phyloP scores from a whole-genome alignment of 306 rosid species.

The Chamaecrista fasciculata region DNA sequence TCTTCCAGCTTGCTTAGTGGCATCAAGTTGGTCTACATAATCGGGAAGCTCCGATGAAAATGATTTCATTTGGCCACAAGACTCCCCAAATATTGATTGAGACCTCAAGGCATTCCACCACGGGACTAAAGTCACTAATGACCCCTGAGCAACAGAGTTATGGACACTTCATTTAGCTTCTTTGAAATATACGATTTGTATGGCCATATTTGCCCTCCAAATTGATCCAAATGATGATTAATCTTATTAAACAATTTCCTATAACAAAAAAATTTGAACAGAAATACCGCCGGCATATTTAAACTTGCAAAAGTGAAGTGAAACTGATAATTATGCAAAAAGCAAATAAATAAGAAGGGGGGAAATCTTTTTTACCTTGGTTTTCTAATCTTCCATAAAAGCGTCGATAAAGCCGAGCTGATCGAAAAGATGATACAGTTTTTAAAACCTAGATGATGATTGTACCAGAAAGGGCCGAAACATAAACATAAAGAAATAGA shows the following conservation, averaged over 20 bases:
- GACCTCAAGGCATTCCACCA: constrained; percentile 75
- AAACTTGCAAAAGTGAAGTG: background rate
- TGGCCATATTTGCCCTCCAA: constrained; percentile 51
- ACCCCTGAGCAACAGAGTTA: constrained; percentile 51
- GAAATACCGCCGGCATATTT: background rate
- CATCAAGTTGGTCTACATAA: constrained; percentile 50
- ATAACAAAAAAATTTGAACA: constrained; percentile 16
- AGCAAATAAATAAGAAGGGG: background rate
- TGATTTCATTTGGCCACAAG: constrained; percentile 62
- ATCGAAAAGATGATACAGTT: constrained; percentile 23
- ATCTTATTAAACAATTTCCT: constrained; percentile 29
- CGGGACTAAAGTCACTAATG: constrained; percentile 51
- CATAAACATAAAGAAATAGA: too few relatives aligned
- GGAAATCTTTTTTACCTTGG: constrained; percentile 27
- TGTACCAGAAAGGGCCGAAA: too few relatives aligned
- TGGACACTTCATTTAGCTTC: constrained; percentile 65
- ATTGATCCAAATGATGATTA: constrained; percentile 30
- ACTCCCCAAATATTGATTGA: constrained; percentile 54
- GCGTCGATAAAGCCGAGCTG: constrained; percentile 28
- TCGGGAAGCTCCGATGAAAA: constrained; percentile 50
- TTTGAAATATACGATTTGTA: constrained; percentile 60
- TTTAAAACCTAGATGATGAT: background rate
- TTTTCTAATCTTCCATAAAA: constrained; percentile 26
- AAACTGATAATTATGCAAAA: background rate
- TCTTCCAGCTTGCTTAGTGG: constrained; percentile 47